These are phyloP conservation scores for Trichoderma hamatum DNA, from an alignment of 2,329 filamentous ascomycete species.

Conservation along the genomic window DNA sequence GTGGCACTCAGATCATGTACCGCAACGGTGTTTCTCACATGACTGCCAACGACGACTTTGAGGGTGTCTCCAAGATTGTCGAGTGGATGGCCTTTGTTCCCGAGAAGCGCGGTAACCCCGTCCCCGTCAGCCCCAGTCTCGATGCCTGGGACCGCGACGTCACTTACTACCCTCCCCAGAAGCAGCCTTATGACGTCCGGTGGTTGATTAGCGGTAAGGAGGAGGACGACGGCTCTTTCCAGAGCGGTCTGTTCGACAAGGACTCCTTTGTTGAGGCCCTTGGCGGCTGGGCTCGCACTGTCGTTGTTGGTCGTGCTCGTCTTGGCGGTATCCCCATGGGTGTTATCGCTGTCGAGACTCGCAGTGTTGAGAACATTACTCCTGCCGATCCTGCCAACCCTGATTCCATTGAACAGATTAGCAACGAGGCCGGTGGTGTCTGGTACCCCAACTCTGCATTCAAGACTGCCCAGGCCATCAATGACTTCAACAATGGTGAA, in stretches of 20 bases:
- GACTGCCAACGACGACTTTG: conserved; percentile 96
- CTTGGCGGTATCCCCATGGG: conserved; percentile 97
- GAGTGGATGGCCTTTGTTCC: conserved; percentile 98
- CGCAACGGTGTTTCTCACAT: conserved; percentile 99
- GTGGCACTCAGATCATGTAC: conserved; percentile 99
- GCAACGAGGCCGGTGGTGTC: conserved; percentile 93
- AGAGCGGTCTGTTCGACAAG: conserved; percentile 92
- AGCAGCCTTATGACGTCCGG: conserved; percentile 87
- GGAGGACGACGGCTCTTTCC: conserved; percentile 70
- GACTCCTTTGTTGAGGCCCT: conserved; percentile 96
- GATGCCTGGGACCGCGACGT: conserved; percentile 95
- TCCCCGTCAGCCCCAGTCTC: conserved; percentile 84
- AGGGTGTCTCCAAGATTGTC: conserved; percentile 95
- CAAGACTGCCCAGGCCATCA: conserved; percentile 99
- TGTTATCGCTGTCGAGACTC: conserved; percentile 96
- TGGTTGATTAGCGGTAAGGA: conserved; percentile 90
- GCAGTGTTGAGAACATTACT: conserved; percentile 93
- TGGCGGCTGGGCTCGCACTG: conserved; percentile 94
- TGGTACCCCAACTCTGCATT: conserved; percentile 99
- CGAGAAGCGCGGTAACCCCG: conserved; percentile 88
- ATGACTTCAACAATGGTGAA: conserved; percentile 98
- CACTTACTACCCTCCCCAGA: conserved; percentile 77
- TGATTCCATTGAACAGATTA: conserved; percentile 95
- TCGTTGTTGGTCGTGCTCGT: conserved; percentile 93
- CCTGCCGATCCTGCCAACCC: conserved; percentile 97